Evolutionary conservation across 192 early-diverging fungal genomes (phyloP), one percentile per base, ranked within the genome.

Genomic region (Coemansia sp.): DNA sequence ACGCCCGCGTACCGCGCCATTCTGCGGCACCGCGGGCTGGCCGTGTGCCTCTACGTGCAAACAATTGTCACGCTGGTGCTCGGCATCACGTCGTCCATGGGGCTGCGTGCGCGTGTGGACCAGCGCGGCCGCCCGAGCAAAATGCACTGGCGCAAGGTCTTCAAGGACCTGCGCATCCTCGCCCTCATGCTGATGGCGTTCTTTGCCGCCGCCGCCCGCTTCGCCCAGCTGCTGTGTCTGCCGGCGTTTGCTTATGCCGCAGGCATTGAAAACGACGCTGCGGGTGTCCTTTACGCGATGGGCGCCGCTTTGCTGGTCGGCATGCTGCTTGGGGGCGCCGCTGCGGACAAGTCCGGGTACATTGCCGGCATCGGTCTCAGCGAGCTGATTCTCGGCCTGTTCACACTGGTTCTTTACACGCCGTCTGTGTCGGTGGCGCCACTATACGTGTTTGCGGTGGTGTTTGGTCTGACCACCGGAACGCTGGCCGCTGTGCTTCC

Each of bases 1-100:
- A 58, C 76, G 1, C 79, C 79, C 0, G 43, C 64, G 0, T 67
- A 64, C 28, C 55, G 53, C 2, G 55, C 64, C 6, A 31, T 83
- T 0, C 59, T 83, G 43, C 52, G 22, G 8, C n/a, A 3, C 14
- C 63, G 67, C n/a, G 79, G 82, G 0, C 63, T 75, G n/a, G 48
- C 62, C 1, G 25, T 52, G 9, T 46, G 57, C 22, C 40, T 73
- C 32, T 55, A 51, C 20, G 62, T 54, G 15, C 70, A 73, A 22
- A 45, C 70, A 2, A 17, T 73, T 10, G 14, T 66, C 9, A 61
- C 59, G 8, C 50, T 73, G n/a, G 36, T 53, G 2, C 44, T 62
- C 2, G 70, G 70, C 9, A 3, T 19, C 0, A 31, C 31, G 0
- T 44, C 63, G 2, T 34, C 63, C 4, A 25, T 47, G 5, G 70